These are phyloP conservation scores for Beauveria brongniartii DNA, from an alignment of 2,329 filamentous ascomycete genomes.

Conservation along the genomic window DNA sequence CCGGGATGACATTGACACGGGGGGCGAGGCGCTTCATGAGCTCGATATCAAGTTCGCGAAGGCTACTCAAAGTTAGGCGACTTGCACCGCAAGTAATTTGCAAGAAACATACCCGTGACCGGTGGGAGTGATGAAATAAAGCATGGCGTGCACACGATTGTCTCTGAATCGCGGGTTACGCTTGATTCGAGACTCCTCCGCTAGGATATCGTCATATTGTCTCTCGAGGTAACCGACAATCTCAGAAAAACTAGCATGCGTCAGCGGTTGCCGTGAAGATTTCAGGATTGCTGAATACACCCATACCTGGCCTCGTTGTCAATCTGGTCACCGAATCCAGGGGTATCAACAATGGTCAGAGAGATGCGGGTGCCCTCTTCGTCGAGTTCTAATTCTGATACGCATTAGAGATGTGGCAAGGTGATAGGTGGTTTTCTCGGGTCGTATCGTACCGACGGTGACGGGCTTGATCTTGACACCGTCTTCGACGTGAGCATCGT, in stretches of 20 bases:
- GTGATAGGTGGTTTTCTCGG: conserved; percentile 16
- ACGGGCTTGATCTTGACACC: conserved; percentile 98
- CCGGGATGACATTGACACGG: conserved; percentile 96
- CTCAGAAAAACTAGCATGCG: conserved; percentile 68
- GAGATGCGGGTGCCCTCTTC: conserved; percentile 98
- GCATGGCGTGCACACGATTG: conserved; percentile 94
- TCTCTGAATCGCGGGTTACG: conserved; percentile 99
- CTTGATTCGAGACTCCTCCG: conserved; percentile 99
- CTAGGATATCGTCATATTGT: conserved; percentile 98
- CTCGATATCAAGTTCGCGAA: conserved; percentile 98
- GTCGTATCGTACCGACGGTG: conserved; percentile 68
- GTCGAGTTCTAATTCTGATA: conserved; percentile 80
- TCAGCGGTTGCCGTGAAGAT: background rate
- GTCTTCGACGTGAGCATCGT: conserved; percentile 84
- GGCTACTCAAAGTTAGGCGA: conserved; percentile 40
- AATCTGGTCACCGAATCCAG: conserved; percentile 96
- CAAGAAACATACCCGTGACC: conserved; percentile 66
- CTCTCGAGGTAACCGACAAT: conserved; percentile 97
- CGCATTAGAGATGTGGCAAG: conserved; percentile 15
- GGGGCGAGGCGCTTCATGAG: conserved; percentile 98
- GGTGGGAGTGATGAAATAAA: conserved; percentile 99
- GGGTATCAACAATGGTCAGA: conserved; percentile 95
- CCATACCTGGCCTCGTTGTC: conserved; percentile 92
- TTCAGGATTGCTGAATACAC: conserved; percentile 9
- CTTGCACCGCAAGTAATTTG: background rate